Evolutionary conservation across 192 early-diverging fungal genomes (phyloP).

Genomic region (Chytriomyces hyalinus): DNA sequence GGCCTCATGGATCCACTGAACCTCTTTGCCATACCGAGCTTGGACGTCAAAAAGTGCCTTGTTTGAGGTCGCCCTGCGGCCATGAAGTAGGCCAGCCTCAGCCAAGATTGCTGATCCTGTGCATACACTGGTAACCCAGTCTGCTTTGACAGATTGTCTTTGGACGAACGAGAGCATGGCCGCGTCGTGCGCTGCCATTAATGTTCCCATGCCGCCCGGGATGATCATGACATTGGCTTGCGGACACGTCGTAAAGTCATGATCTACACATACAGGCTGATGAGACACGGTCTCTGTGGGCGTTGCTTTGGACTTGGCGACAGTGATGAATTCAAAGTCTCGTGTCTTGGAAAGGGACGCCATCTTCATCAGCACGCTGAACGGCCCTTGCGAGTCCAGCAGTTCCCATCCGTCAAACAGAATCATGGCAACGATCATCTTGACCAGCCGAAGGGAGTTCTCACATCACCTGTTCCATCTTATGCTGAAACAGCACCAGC

Average conservation of each 20-base stretch:
- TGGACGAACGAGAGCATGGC: slow-evolving; percentile 35
- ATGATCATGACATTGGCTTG: slow-evolving; percentile 42
- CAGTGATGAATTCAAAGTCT: background rate
- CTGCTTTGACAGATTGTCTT: background rate
- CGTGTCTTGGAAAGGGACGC: background rate
- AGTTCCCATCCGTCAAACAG: slow-evolving; percentile 40
- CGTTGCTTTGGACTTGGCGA: background rate
- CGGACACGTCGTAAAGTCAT: slow-evolving; percentile 35
- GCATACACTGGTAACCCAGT: slow-evolving; percentile 38
- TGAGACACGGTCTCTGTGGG: slow-evolving; percentile 12
- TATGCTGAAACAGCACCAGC: background rate
- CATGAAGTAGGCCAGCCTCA: slow-evolving; percentile 36
- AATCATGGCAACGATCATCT: slow-evolving; percentile 13
- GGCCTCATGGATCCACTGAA: slow-evolving; percentile 40
- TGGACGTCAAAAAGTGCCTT: slow-evolving; percentile 30
- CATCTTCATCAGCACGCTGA: slow-evolving; percentile 34
- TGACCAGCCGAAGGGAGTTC: background rate
- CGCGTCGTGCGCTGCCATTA: slow-evolving; percentile 8
- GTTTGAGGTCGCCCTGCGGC: slow-evolving; percentile 42
- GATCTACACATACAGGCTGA: slow-evolving; percentile 16
- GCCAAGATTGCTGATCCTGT: slow-evolving; percentile 42
- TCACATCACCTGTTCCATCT: background rate
- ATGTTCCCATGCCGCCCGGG: slow-evolving; percentile 45
- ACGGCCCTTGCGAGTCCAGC: slow-evolving; percentile 41
- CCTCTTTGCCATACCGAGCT: slow-evolving; percentile 8